Evolutionary conservation across 352 stramenopile species (phyloP).

Genomic region (Globisporangium nagaii): DNA sequence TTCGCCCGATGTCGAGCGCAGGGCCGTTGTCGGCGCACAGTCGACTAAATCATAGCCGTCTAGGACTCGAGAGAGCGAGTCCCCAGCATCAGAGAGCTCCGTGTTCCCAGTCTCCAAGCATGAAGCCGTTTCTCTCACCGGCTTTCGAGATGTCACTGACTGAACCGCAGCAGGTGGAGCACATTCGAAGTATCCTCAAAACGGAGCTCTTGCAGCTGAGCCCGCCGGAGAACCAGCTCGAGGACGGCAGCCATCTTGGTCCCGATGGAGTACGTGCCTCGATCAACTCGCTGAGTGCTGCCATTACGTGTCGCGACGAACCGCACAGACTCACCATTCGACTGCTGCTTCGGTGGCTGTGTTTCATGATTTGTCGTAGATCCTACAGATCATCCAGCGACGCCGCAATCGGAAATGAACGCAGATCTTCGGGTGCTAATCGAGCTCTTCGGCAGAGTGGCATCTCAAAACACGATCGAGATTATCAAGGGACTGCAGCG

Average conservation of each 20-base stretch:
- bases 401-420: slow-evolving; percentile 28
- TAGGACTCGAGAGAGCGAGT: background rate
- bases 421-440: background rate
- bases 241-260: slow-evolving; percentile 34
- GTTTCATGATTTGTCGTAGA: slow-evolving; percentile 19
- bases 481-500: no score
- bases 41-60: background rate
- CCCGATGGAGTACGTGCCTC: slow-evolving; percentile 43
- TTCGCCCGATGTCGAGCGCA: slow-evolving; percentile 4
- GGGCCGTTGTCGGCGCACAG: slow-evolving; percentile 1
- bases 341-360: no score
- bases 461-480: background rate
- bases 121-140: background rate
- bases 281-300: no score
- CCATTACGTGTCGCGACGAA: background rate
- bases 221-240: slow-evolving; percentile 37
- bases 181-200: slow-evolving; percentile 58
- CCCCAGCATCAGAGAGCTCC: background rate
- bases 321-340: background rate
- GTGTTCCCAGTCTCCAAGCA: background rate
- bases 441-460: background rate
- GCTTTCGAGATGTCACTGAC: background rate
- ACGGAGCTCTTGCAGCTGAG: slow-evolving; percentile 31
- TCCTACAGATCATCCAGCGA: slow-evolving; percentile 59
- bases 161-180: slow-evolving; percentile 27